Percentiles rank a stretch among this genome's conserved stretches.
Conservation (phyloP, 208 protist genomes). For the Acanthamoeba sp. region DNA sequence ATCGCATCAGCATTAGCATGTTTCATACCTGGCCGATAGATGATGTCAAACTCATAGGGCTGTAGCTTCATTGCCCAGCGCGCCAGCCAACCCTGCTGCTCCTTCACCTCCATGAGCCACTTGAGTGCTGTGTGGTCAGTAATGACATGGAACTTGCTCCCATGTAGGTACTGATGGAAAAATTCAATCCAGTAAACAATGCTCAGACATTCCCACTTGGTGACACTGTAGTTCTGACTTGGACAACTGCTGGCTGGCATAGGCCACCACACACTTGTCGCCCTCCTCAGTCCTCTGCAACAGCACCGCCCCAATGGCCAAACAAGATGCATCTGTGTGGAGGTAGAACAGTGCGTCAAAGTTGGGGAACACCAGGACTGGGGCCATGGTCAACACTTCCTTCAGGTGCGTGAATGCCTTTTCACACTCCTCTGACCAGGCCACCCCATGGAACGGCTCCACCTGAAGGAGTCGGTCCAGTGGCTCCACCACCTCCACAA, state of each 20-base stretch:
- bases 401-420: not conserved
- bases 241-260: not conserved
- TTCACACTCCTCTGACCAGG: not conserved
- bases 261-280: not conserved
- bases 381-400: not conserved
- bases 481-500: not conserved
- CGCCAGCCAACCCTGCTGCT: no score
- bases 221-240: not conserved
- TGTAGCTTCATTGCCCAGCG: no score
- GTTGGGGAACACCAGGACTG: not conserved
- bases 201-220: slow-evolving; percentile 3
- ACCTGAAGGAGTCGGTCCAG: not conserved
- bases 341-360: not conserved
- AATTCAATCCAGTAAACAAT: not conserved
- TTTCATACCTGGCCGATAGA: no score
- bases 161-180: slow-evolving; percentile 10
- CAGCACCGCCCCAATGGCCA: not conserved
- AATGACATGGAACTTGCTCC: not conserved
- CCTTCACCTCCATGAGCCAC: no score
- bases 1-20: no score
- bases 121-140: no score
- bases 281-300: not conserved
- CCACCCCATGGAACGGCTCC: not conserved
- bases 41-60: no score
- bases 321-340: not conserved